Evolutionary conservation across 768 basidiomycete species (phyloP).

Genomic region (Psilocybe sp.): DNA sequence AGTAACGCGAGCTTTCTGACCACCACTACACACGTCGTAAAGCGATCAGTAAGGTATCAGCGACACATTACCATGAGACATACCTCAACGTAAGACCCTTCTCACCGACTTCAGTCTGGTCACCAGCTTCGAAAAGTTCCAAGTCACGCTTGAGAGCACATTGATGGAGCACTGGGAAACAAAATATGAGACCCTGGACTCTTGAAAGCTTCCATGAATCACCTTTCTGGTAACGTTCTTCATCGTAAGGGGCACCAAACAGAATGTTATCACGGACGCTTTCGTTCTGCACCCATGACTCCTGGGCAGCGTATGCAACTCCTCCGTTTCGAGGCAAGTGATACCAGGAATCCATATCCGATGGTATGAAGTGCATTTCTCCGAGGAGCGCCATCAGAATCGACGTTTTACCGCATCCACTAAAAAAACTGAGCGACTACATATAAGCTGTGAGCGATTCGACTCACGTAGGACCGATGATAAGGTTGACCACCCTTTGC

Average conservation of each 20-base stretch:
- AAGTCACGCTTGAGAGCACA: constrained; percentile 74
- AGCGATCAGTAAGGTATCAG: too few relatives aligned
- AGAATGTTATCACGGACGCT: constrained; percentile 77
- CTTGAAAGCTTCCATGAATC: neutral
- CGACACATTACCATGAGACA: neutral
- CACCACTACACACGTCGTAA: neutral
- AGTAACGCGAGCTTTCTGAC: constrained; percentile 44
- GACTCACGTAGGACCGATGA: constrained; percentile 51
- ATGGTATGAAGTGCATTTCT: constrained; percentile 62
- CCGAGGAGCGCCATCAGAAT: constrained; percentile 61
- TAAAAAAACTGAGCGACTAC: neutral
- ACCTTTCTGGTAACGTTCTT: constrained; percentile 67
- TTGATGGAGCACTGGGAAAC: constrained; percentile 58
- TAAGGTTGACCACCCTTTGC: constrained; percentile 50
- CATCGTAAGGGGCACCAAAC: constrained; percentile 73
- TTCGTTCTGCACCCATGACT: constrained; percentile 80
- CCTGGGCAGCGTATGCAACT: constrained; percentile 76
- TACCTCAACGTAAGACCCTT: constrained; percentile 54
- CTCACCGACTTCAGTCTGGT: constrained; percentile 71
- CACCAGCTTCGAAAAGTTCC: constrained; percentile 62
- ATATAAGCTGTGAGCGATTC: neutral
- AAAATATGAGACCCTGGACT: constrained; percentile 43
- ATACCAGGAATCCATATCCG: constrained; percentile 53
- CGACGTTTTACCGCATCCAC: constrained; percentile 60
- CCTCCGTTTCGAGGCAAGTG: constrained; percentile 64